Base-by-base conservation (phyloP, 345 rosid genomes). In the Clarkia xantiana region DNA sequence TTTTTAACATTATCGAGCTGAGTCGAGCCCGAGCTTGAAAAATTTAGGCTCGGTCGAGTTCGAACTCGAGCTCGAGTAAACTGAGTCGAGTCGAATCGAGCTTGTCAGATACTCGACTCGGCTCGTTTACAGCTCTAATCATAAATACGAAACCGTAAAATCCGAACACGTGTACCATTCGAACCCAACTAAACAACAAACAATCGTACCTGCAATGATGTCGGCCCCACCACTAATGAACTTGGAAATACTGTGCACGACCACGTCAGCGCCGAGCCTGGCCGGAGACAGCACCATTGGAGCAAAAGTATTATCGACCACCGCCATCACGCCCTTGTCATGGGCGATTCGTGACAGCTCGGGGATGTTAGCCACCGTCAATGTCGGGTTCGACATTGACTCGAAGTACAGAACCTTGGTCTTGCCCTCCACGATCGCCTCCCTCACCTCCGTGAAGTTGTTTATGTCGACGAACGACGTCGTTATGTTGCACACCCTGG, bases 161-260 rank as follows among this genome's bases (percentile, higher is more conserved):
- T 5, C 36, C 36, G 36, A 29, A 29, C 36, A 29, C 36, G 36
- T 29, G 36, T 29, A 29, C 36, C 36, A 3, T 29, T 29, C 9
- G 36, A 29, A 29, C 5, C 2, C 5, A 1, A 7, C 5, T 5
- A 29, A 29, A 29, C 9, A 10, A 14, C 1, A 0, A 14, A 42
- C 42, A 14, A 19, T 51, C 54, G 11, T 59, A 83, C 98, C 98
- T 72, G 96, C 96, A 17, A 91, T 84, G 52, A 91, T 70, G 67
- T 91, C 98, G 54, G 85, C 96, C 59, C 90, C 98, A 11, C 98
- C 98, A 56, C 98, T 91, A 11, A 91, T 78, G 64, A 84, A 91
- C 71, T 86, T 91, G 47, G 98, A 76, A 62, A 84, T 80, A 62
- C 98, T 91, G 42, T 86, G 98, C n/a, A 84, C 71, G 34, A 86